phyloP scores from a whole-genome alignment of 2,329 filamentous ascomycete species.

The Graphium sp. region DNA sequence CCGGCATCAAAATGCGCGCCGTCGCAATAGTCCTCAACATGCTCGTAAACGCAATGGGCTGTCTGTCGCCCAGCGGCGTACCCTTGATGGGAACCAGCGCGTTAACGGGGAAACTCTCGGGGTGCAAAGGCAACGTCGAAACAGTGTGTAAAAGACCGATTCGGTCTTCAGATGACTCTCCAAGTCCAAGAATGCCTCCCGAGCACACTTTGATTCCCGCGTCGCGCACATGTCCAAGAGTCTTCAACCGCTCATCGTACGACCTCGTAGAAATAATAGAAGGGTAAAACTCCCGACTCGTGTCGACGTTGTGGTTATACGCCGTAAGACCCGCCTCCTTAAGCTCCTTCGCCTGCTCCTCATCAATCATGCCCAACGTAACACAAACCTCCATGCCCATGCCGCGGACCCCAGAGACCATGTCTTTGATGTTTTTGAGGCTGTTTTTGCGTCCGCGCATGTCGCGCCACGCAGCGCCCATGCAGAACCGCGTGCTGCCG shows the following conservation, averaged over 20 bases:
- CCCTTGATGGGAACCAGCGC: conserved; percentile 82
- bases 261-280: conserved; percentile 69
- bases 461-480: conserved; percentile 87
- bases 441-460: conserved; percentile 82
- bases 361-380: conserved; percentile 87
- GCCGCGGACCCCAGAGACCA: conserved; percentile 65
- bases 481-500: conserved; percentile 83
- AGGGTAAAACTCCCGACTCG: conserved; percentile 76
- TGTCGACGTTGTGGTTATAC: conserved; percentile 92
- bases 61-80: conserved; percentile 63
- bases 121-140: conserved; percentile 62
- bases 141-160: conserved; percentile 74
- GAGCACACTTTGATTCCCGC: conserved; percentile 85
- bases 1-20: conserved; percentile 66
- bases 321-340: conserved; percentile 74
- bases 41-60: conserved; percentile 58
- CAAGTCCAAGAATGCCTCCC: conserved; percentile 73
- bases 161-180: conserved; percentile 63
- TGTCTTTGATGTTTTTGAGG: conserved; percentile 68
- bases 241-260: conserved; percentile 75
- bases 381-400: conserved; percentile 87
- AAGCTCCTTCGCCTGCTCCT: conserved; percentile 61
- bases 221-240: conserved; percentile 63
- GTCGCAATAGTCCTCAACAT: conserved; percentile 73
- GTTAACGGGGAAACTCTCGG: conserved; percentile 84